A percentile compares a stretch with the other conserved stretches of the same genome.
These are phyloP conservation scores for Erysiphe pulchra DNA, from an alignment of 2,329 filamentous ascomycete genomes.

Conservation along the genomic window DNA sequence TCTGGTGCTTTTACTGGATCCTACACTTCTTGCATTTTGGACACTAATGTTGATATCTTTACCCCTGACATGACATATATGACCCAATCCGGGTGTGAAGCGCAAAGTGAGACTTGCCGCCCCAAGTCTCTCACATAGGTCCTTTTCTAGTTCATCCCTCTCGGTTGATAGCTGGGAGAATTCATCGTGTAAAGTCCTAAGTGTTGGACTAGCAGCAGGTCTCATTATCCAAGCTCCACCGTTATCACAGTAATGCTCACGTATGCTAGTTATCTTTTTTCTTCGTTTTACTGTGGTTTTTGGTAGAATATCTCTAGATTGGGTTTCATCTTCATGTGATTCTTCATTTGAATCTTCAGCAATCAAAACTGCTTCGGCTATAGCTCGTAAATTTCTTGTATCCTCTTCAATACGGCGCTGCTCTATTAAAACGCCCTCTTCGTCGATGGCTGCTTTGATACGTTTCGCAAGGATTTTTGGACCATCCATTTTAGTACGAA, in stretches of 20 bases:
- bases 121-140: slow-evolving; percentile 33
- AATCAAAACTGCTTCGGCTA: slow-evolving; percentile 46
- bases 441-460: slow-evolving; percentile 65
- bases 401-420: slow-evolving; percentile 54
- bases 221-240: slow-evolving; percentile 39
- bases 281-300: slow-evolving; percentile 12
- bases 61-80: slow-evolving; percentile 76
- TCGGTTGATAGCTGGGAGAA: slow-evolving; percentile 33
- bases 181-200: slow-evolving; percentile 41
- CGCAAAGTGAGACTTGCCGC: slow-evolving; percentile 48
- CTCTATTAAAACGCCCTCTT: slow-evolving; percentile 63
- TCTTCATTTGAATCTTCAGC: slow-evolving; percentile 36
- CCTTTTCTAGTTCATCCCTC: slow-evolving; percentile 32
- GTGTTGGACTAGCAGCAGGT: slow-evolving; percentile 35
- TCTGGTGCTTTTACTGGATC: slow-evolving; percentile 58
- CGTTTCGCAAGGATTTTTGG: slow-evolving; percentile 41
- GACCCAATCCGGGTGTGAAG: slow-evolving; percentile 68
- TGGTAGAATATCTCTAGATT: background rate
- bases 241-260: slow-evolving; percentile 33
- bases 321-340: slow-evolving; percentile 14
- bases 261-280: slow-evolving; percentile 21
- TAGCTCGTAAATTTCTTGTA: slow-evolving; percentile 39
- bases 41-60: slow-evolving; percentile 29
- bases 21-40: slow-evolving; percentile 24
- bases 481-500: slow-evolving; percentile 37